These are phyloP conservation scores for Cyclostephanos tholiformis DNA, from an alignment of 108 stramenopile species.

Conservation along the genomic window DNA sequence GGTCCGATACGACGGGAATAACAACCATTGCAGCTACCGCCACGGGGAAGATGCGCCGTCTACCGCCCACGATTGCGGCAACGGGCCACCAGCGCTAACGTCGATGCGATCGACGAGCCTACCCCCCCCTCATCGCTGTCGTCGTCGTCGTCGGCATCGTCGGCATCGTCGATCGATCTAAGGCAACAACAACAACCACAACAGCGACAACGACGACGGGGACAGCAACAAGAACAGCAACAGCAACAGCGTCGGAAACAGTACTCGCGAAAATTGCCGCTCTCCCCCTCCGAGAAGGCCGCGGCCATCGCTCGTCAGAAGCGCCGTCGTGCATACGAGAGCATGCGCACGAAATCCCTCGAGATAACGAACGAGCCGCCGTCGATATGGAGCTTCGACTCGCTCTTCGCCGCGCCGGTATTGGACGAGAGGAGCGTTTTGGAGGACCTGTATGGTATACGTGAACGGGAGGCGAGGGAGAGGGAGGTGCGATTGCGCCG, in stretches of 20 bases:
- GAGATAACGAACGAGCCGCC: constrained; percentile 49
- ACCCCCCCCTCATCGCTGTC: too few species aligned
- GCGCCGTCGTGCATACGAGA: constrained; percentile 73
- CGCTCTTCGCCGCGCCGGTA: constrained; percentile 76
- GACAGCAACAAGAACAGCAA: not conserved
- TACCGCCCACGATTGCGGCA: too few species aligned
- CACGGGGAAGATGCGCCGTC: too few species aligned
- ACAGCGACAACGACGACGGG: too few species aligned
- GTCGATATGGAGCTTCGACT: constrained; percentile 83
- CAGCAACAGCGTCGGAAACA: constrained; percentile 21
- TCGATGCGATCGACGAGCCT: too few species aligned
- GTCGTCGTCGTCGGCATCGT: too few species aligned
- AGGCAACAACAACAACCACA: too few species aligned
- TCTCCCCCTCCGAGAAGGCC: constrained; percentile 44
- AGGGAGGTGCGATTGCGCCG: not conserved
- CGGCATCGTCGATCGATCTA: too few species aligned
- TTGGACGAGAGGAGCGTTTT: constrained; percentile 69
- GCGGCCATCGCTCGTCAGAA: constrained; percentile 25
- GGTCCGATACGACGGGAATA: too few species aligned
- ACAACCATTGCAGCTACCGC: too few species aligned
- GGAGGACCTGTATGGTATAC: constrained; percentile 68
- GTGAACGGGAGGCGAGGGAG: constrained; percentile 27
- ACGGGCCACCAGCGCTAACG: too few species aligned
- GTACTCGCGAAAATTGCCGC: constrained; percentile 45
- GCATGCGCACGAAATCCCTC: constrained; percentile 41